Conservation (phyloP, 768 basidiomycete species). For the Fistulinella prunicolor region DNA sequence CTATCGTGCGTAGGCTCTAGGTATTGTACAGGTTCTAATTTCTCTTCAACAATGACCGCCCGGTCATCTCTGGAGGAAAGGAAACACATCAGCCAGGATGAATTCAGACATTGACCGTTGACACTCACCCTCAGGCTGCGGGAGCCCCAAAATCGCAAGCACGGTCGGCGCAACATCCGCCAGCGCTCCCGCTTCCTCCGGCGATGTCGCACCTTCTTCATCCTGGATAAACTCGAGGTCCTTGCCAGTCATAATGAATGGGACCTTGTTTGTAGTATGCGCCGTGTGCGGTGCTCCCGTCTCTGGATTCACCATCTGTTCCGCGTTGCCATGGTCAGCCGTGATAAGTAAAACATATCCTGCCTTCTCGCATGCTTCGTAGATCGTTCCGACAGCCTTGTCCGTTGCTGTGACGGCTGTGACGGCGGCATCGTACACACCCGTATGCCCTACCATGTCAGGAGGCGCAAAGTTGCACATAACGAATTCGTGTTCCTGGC, state of each 20-base stretch:
- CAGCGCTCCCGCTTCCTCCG: slow-evolving; percentile 69
- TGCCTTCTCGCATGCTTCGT: slow-evolving; percentile 78
- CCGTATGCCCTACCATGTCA: slow-evolving; percentile 97
- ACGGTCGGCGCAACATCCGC: slow-evolving; percentile 92
- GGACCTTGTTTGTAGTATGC: slow-evolving; percentile 85
- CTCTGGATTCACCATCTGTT: slow-evolving; percentile 84
- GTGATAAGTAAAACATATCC: slow-evolving; percentile 88
- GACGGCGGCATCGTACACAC: slow-evolving; percentile 87
- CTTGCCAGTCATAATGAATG: slow-evolving; percentile 82
- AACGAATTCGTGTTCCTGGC: slow-evolving; percentile 74
- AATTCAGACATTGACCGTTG: neutral
- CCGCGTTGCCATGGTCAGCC: slow-evolving; percentile 94
- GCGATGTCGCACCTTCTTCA: slow-evolving; percentile 41
- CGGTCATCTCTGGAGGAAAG: slow-evolving; percentile 27
- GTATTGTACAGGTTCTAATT: slow-evolving; percentile 17
- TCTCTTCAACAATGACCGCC: slow-evolving; percentile 27
- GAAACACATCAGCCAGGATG: neutral
- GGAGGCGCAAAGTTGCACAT: slow-evolving; percentile 99
- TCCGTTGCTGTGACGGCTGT: slow-evolving; percentile 87
- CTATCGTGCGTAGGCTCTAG: slow-evolving; percentile 4
- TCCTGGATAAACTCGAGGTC: slow-evolving; percentile 54
- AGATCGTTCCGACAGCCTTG: slow-evolving; percentile 82
- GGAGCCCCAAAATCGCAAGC: slow-evolving; percentile 70
- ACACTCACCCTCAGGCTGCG: slow-evolving; percentile 62
- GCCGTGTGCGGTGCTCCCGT: slow-evolving; percentile 89